phyloP scores from a whole-genome alignment of 148 eudicot species.

The Chenopodium formosanum region DNA sequence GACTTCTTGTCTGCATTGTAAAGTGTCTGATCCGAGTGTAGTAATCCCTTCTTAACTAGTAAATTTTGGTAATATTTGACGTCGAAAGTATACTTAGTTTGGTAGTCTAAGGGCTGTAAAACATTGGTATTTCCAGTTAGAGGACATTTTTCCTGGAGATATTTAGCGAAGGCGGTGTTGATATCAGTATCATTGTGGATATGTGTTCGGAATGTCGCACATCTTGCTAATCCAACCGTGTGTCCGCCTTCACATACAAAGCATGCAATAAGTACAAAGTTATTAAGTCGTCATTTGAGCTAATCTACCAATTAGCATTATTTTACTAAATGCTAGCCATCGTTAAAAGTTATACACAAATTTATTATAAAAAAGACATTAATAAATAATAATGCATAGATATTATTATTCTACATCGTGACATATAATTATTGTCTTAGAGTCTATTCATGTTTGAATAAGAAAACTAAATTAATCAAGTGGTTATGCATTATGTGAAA shows the following conservation, averaged over 20 bases:
- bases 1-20: conserved; percentile 47
- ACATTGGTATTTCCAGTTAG: conserved; percentile 43
- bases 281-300: not conserved
- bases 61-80: conserved; percentile 55
- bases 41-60: conserved; percentile 45
- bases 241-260: conserved; percentile 47
- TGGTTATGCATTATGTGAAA: too few species aligned
- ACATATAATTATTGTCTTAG: too few species aligned
- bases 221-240: conserved; percentile 74
- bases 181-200: conserved; percentile 69
- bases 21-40: conserved; percentile 83
- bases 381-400: too few species aligned
- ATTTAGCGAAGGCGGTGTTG: conserved; percentile 43
- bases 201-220: conserved; percentile 47
- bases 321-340: too few species aligned
- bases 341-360: too few species aligned
- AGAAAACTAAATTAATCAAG: too few species aligned
- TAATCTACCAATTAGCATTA: too few species aligned
- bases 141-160: conserved; percentile 46
- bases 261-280: not conserved
- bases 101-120: conserved; percentile 48
- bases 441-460: too few species aligned
- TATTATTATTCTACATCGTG: too few species aligned
- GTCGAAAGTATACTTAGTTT: conserved; percentile 43
- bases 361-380: too few species aligned